phyloP scores from a whole-genome alignment of 1,139 yeast species.

The Magnusiomyces suaveolens region DNA sequence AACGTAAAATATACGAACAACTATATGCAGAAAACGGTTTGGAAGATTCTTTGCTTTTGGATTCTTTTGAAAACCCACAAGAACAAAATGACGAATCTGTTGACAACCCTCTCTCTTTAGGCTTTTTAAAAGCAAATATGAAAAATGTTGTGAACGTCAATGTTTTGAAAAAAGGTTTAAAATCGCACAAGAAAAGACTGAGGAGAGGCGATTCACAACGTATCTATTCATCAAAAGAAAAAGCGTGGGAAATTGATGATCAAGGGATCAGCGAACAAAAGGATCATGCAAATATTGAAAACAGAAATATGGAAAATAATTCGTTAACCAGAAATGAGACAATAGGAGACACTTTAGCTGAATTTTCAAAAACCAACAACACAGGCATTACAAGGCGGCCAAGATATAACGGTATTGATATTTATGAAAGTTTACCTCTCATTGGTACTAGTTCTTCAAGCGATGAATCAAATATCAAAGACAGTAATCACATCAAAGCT shows the following conservation, averaged over 20 bases:
- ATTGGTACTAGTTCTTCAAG: not conserved
- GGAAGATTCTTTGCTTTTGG: not conserved
- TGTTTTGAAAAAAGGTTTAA: not conserved
- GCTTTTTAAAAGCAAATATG: not conserved
- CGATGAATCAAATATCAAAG: not conserved
- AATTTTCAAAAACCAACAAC: not conserved
- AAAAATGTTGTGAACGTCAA: not conserved
- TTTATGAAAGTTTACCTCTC: not conserved
- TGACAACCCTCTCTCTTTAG: not conserved
- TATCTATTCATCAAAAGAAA: not conserved
- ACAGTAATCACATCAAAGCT: not conserved
- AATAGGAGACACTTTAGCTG: not conserved
- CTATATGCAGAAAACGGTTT: no score
- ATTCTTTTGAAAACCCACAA: not conserved
- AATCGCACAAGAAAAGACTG: not conserved
- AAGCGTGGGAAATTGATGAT: not conserved
- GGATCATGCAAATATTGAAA: not conserved
- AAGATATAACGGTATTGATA: not conserved
- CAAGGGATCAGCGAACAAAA: not conserved
- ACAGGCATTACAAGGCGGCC: not conserved
- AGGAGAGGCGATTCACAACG: not conserved
- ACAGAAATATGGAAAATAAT: no score
- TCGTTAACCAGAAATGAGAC: not conserved
- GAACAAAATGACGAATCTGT: not conserved
- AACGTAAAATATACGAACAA: no score